phyloP scores from a whole-genome alignment of 306 rosid species.

The Casuarina cunninghamiana region DNA sequence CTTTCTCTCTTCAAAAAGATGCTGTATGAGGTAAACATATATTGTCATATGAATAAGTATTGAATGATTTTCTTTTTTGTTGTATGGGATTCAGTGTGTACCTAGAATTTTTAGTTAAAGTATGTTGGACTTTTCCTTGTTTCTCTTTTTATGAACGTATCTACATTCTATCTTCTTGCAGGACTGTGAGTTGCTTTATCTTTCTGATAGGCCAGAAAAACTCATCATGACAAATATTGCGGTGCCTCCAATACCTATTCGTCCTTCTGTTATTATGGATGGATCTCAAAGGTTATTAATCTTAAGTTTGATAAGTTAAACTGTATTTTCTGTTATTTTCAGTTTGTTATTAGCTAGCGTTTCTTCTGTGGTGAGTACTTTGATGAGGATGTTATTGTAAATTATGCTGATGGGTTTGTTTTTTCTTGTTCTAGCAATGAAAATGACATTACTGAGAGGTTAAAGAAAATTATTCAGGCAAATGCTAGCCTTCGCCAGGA shows the following conservation, averaged over 20 bases:
- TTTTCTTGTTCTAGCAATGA: slow-evolving; percentile 70
- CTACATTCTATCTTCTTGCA: slow-evolving; percentile 38
- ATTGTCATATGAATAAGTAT: slow-evolving; percentile 10
- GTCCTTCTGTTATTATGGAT: slow-evolving; percentile 89
- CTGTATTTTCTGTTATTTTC: slow-evolving; percentile 4
- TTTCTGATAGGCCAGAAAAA: slow-evolving; percentile 82
- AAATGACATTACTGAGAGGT: slow-evolving; percentile 88
- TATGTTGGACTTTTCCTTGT: slow-evolving; percentile 22
- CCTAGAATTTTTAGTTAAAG: slow-evolving; percentile 10
- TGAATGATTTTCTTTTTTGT: slow-evolving; percentile 17
- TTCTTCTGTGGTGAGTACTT: slow-evolving; percentile 8
- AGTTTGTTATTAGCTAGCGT: slow-evolving; percentile 3
- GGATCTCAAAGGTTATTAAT: slow-evolving; percentile 66
- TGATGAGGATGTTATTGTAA: slow-evolving; percentile 9
- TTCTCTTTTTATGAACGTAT: slow-evolving; percentile 17
- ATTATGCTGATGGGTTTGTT: slow-evolving; percentile 21
- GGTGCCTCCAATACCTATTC: slow-evolving; percentile 86
- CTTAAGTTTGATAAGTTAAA: slow-evolving; percentile 13
- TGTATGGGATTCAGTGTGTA: not conserved
- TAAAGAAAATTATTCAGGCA: slow-evolving; percentile 60
- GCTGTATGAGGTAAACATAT: slow-evolving; percentile 60
- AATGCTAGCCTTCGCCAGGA: slow-evolving; percentile 60
- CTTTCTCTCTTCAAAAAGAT: slow-evolving; percentile 67
- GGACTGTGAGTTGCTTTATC: slow-evolving; percentile 85
- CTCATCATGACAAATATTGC: slow-evolving; percentile 59